Evolutionary conservation across 2,329 filamentous ascomycete genomes (phyloP), one percentile per base, ranked within the genome.

Genomic region (Cladophialophora bantiana): DNA sequence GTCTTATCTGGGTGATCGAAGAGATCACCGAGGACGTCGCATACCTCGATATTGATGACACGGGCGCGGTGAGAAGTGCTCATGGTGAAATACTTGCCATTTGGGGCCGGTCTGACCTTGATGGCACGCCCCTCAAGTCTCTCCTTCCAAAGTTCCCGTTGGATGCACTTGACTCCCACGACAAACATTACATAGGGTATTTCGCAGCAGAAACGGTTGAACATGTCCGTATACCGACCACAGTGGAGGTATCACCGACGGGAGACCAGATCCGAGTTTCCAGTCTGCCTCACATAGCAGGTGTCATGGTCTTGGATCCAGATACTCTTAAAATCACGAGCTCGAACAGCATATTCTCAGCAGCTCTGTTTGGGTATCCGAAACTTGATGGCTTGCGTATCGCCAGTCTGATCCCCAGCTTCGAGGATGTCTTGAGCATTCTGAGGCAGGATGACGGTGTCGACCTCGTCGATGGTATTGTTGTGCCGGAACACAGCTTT

Each of bases 11-110:
- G 95, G 95, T 99, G 7, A 81, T 99, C 1, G 95, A 99, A 77
- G 95, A 99, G 79, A 98, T 99, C 68, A 92, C 94, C 63, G 95
- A 99, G 79, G 94, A 99, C 76, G 89, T 95, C 45, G 93, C 92
- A 3, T 86, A 88, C 68, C 80, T 99, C 52, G 85, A 83, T 10
- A 84, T 96, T 20, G 91, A 96, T 75, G 89, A 93, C 64, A 89
- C 92, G 34, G 93, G 93, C 50, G 84, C 86, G 52, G 86, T 97
- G 18, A 84, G 87, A 34, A 88, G 85, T 59, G 84, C 91, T 42
- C 84, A 85, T 1, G 94, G 94, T n/a, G 86, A 90, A n/a, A 86
- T 88, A n/a, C 87, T 89, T 64, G 86, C 90, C 26, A 96, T 98
- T 59, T 99, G 94, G 90, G 94, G 93, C 20, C 85, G 69, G 57